Evolutionary conservation across 108 stramenopile species (phyloP).

Genomic region (Pelagomonas calceolata): DNA sequence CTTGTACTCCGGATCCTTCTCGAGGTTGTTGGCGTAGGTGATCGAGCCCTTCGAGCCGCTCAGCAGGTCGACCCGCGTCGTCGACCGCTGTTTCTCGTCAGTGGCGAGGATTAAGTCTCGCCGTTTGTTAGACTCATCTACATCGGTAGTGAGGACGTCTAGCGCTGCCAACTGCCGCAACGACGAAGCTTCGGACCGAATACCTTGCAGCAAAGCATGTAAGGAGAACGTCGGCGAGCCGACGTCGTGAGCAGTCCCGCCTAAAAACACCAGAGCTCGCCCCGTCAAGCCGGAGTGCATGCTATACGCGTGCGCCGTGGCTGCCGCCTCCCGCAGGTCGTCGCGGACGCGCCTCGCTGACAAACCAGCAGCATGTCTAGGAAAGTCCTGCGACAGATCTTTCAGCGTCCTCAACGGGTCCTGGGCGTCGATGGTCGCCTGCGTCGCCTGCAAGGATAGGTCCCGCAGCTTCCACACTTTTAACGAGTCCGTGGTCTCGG

Average conservation of each 20-base stretch:
- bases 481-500: not conserved
- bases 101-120: not conserved
- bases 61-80: slow-evolving; percentile 18
- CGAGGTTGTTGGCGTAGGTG: slow-evolving; percentile 43
- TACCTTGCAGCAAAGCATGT: not conserved
- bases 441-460: slow-evolving; percentile 27
- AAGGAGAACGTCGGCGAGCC: not conserved
- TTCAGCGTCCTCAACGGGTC: slow-evolving; percentile 15
- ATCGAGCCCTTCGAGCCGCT: slow-evolving; percentile 15
- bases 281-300: not conserved
- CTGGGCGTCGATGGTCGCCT: slow-evolving; percentile 10
- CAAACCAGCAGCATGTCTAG: slow-evolving; percentile 18
- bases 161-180: not conserved
- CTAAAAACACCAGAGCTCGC: not conserved
- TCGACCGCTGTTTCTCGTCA: not conserved
- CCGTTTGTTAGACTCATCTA: too few relatives aligned
- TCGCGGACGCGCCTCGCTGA: slow-evolving; percentile 22
- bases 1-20: slow-evolving; percentile 31
- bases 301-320: not conserved
- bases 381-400: slow-evolving; percentile 29
- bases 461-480: slow-evolving; percentile 32
- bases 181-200: not conserved
- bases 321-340: slow-evolving; percentile 15
- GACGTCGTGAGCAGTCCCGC: not conserved
- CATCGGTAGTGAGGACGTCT: not conserved